Conservation (phyloP, 495 filamentous ascomycete species). For the Parathielavia appendiculata region DNA sequence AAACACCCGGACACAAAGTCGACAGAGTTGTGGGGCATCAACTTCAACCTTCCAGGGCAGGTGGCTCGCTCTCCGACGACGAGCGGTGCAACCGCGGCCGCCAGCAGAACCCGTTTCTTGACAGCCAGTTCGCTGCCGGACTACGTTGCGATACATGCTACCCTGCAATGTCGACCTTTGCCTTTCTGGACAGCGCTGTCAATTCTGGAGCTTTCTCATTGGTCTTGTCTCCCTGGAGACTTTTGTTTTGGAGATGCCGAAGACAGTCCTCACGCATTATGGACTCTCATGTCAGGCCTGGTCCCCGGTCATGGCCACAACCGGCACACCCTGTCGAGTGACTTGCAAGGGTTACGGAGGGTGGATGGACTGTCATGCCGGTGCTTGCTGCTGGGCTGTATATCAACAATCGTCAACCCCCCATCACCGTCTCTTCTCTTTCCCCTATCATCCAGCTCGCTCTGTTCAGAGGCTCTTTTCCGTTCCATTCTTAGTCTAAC, state of each 20-base stretch:
- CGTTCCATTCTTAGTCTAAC: constrained; percentile 36
- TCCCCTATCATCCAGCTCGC: constrained; percentile 25
- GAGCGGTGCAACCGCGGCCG: constrained; percentile 11
- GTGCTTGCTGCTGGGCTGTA: not conserved
- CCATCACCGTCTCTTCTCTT: constrained; percentile 21
- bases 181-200: not conserved
- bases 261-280: not conserved
- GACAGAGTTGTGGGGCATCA: not conserved
- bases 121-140: constrained; percentile 9
- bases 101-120: not conserved
- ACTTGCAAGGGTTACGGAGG: not conserved
- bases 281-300: not conserved
- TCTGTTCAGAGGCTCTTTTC: constrained; percentile 26
- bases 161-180: constrained; percentile 3
- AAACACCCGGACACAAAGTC: not conserved
- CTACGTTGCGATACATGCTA: constrained; percentile 2
- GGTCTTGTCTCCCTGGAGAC: not conserved
- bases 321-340: constrained; percentile 10
- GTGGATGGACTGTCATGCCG: not conserved
- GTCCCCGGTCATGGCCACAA: not conserved
- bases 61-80: not conserved
- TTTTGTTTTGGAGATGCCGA: not conserved
- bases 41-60: not conserved
- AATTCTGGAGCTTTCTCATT: not conserved
- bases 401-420: constrained; percentile 9